Percentiles rank a stretch among this genome's conserved stretches.
phyloP scores from a whole-genome alignment of 495 filamentous ascomycete species.

The Xeromyces bisporus region DNA sequence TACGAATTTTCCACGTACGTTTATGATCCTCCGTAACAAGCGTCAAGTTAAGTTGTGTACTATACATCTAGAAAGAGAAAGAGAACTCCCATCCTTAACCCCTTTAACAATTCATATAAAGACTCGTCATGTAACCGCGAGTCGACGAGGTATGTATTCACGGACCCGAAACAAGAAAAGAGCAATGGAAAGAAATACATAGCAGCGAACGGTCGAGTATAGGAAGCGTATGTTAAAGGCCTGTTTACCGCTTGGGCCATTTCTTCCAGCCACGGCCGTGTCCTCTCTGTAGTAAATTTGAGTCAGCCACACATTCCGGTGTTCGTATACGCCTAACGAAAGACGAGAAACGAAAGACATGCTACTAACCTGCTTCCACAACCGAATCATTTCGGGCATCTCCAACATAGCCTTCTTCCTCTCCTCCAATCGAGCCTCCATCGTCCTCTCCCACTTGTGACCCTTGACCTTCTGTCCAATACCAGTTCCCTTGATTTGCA shows the following conservation, averaged over 20 bases:
- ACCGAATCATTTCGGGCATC: constrained; percentile 77
- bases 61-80: constrained; percentile 8
- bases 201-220: no score
- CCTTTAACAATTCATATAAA: constrained; percentile 17
- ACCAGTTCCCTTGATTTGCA: constrained; percentile 78
- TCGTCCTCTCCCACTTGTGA: constrained; percentile 75
- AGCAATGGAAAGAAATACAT: constrained; percentile 6
- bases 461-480: constrained; percentile 89
- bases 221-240: no score
- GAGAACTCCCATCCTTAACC: constrained; percentile 19
- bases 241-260: constrained; percentile 48
- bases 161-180: constrained; percentile 3
- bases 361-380: constrained; percentile 76
- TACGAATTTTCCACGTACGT: no score
- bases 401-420: constrained; percentile 80
- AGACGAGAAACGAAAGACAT: background rate
- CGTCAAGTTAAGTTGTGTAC: no score
- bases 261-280: constrained; percentile 81
- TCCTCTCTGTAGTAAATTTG: constrained; percentile 55
- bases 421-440: constrained; percentile 70
- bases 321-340: no score
- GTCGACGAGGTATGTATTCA: no score
- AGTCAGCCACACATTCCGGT: no score
- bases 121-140: constrained; percentile 2
- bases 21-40: no score